Base-by-base conservation (phyloP, 1,284 basidiomycete genomes). In the Heliocybe sulcata region DNA sequence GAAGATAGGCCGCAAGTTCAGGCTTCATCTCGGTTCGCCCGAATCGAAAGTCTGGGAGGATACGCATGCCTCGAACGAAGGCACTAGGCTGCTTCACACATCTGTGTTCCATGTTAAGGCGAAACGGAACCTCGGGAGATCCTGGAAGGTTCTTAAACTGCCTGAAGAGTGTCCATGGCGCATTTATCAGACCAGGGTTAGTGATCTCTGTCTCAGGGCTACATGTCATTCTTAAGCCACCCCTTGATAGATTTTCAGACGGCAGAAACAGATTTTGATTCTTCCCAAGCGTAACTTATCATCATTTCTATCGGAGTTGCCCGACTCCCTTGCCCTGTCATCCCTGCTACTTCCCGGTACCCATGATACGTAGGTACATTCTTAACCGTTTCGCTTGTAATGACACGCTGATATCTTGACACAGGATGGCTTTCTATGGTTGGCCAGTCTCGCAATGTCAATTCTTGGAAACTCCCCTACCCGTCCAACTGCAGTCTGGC, bases 381-480 rank as follows among this genome's bases (percentile, higher is more conserved):
- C 11, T 51, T 22, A 33, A 23, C 23, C 20, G 10, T 52, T 45
- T 29, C 35, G n/a, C 54, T 49, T 49, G 47, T 33, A 45, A 42
- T 29, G 33, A 12, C 4, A 6, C 51, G 49, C 19, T 45, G 19
- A 47, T 35, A 19, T 35, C 8, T 35, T 51, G 16, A 16, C 19
- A 20, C 35, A 85, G 83, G n/a, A 84, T 90, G 80, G 84, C 87
- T 2, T 81, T 90, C 61, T 84, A 89, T 61, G 87, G 88, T 12
- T 91, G 87, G 84, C 88, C 87, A 1, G 72, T 90, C 38, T 83
- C 85, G 0, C 86, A 90, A 63, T 90, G 89, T 62, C 88, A 91
- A 64, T 76, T 75, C 23, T 66, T 67, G 16, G 63, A 66, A 2
- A 83, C 76, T 0, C 76, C 83, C 2, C 77, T 90, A 20, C 67